phyloP scores from a whole-genome alignment of 768 basidiomycete species.

The Mycena epipterygia region DNA sequence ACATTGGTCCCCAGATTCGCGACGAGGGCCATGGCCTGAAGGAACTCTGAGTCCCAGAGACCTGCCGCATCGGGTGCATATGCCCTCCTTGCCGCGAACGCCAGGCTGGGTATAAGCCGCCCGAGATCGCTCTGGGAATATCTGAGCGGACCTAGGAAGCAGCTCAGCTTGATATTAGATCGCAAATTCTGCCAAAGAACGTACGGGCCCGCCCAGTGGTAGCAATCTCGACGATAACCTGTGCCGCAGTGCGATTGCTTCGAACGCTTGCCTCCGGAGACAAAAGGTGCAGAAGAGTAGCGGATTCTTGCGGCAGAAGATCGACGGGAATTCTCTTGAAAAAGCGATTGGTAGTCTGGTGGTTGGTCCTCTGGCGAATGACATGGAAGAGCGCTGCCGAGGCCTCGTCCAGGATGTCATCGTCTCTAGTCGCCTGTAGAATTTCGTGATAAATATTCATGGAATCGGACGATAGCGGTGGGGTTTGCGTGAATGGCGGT shows the following conservation, averaged over 20 bases:
- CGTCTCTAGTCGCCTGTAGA: conserved; percentile 32
- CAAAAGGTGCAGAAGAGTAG: conserved; percentile 25
- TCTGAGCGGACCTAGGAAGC: not conserved
- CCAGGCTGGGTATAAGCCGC: conserved; percentile 19
- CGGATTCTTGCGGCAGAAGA: conserved; percentile 26
- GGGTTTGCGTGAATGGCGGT: not conserved
- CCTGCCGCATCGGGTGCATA: too few relatives aligned
- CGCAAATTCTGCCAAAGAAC: not conserved
- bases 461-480: not conserved
- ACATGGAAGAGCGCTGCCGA: conserved; percentile 33
- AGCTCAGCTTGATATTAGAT: not conserved
- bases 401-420: conserved; percentile 34
- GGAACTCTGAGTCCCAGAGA: conserved; percentile 25
- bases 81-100: conserved; percentile 19
- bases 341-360: not conserved
- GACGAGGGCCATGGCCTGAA: conserved; percentile 24
- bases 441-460: conserved; percentile 34
- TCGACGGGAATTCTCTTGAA: conserved; percentile 11
- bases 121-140: conserved; percentile 32
- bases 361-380: conserved; percentile 3
- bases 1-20: not conserved
- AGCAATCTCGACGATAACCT: conserved; percentile 26
- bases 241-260: conserved; percentile 29
- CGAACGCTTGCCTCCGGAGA: conserved; percentile 33
- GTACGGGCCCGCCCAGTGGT: not conserved